phyloP scores from a whole-genome alignment of 148 eudicot species.

The Rhododendron mucronatum region DNA sequence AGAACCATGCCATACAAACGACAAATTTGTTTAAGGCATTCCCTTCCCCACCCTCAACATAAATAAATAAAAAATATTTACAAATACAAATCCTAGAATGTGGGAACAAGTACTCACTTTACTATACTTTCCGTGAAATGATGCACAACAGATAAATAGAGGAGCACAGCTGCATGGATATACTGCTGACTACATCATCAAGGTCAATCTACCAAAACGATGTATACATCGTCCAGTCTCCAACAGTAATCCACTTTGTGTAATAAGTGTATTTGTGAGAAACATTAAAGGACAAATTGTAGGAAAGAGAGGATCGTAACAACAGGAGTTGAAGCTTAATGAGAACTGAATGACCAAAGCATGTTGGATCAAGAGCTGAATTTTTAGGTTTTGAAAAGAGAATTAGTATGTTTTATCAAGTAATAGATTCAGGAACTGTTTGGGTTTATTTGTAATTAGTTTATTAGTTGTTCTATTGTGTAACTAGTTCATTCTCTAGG shows the following conservation, averaged over 20 bases:
- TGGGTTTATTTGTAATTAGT: too few relatives aligned
- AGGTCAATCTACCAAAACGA: too few relatives aligned
- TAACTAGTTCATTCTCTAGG: too few relatives aligned
- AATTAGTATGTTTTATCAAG: neutral
- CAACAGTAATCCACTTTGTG: too few relatives aligned
- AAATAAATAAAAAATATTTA: neutral
- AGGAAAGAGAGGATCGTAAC: neutral
- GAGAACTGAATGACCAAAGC: neutral
- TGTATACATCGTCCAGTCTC: too few relatives aligned
- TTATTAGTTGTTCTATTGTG: too few relatives aligned
- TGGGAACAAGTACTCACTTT: neutral
- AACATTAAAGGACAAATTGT: too few relatives aligned
- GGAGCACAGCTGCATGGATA: too few relatives aligned
- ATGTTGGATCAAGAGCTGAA: neutral
- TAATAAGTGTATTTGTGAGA: too few relatives aligned
- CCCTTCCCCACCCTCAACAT: neutral
- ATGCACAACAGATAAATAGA: too few relatives aligned
- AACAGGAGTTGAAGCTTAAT: neutral
- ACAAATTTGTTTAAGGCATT: neutral
- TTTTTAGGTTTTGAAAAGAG: neutral
- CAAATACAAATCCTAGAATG: neutral
- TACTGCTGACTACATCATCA: too few relatives aligned
- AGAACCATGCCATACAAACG: neutral
- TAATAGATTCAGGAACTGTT: neutral
- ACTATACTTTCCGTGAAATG: neutral